Percentiles rank a stretch among this genome's conserved stretches.
These are phyloP conservation scores for Zanthoxylum bungeanum DNA, from an alignment of 345 rosid species.

Conservation along the genomic window DNA sequence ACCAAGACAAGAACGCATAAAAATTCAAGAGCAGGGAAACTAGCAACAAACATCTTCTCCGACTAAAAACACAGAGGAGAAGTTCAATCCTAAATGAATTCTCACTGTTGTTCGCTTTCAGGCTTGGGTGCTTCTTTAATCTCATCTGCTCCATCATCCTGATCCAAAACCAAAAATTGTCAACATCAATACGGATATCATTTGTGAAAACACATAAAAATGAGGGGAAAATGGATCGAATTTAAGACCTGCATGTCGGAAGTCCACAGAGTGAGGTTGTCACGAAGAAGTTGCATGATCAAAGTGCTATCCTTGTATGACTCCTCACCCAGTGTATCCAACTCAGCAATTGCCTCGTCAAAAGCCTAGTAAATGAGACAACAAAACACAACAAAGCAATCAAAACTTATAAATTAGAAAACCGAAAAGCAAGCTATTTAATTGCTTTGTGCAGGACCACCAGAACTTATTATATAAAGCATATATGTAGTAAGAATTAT, in stretches of 20 bases:
- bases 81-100: conserved; percentile 32
- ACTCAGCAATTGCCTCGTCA: conserved; percentile 90
- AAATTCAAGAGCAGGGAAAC: conserved; percentile 30
- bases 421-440: background rate
- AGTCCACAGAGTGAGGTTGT: conserved; percentile 96
- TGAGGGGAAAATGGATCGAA: background rate
- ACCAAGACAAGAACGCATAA: conserved; percentile 45
- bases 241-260: conserved; percentile 93
- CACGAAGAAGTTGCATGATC: conserved; percentile 98
- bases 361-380: conserved; percentile 50
- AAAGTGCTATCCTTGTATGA: conserved; percentile 95
- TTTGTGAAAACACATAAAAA: background rate
- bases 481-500: background rate
- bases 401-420: background rate
- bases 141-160: conserved; percentile 90
- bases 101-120: conserved; percentile 50
- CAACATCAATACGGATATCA: background rate
- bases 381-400: conserved; percentile 2
- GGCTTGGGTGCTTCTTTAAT: conserved; percentile 81
- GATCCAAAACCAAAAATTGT: conserved; percentile 16
- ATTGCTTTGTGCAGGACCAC: background rate
- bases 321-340: conserved; percentile 91
- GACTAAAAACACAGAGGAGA: conserved; percentile 55
- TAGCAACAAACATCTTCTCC: conserved; percentile 58
- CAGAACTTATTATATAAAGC: background rate